phyloP scores from a whole-genome alignment of 805 yeast genomes.

The Metschnikowia koreensis region DNA sequence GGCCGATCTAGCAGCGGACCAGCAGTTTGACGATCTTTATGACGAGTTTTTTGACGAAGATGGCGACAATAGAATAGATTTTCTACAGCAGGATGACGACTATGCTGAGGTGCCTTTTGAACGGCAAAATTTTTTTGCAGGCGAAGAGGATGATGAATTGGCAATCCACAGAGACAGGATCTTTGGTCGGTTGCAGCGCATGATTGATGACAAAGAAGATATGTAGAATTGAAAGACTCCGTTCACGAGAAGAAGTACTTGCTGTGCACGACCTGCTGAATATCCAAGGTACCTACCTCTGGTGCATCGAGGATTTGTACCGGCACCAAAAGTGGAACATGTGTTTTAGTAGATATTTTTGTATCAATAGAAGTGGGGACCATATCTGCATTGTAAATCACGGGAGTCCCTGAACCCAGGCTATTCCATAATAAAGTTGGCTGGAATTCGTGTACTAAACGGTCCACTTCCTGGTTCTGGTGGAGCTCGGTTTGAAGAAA shows the following conservation, averaged over 20 bases:
- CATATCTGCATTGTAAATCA: slow-evolving; percentile 5
- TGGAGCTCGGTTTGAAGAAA: slow-evolving; percentile 12
- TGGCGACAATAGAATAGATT: slow-evolving; percentile 34
- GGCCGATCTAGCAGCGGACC: slow-evolving; percentile 17
- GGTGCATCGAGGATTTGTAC: slow-evolving; percentile 31
- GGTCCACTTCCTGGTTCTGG: slow-evolving; percentile 6
- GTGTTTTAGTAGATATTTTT: slow-evolving; percentile 8
- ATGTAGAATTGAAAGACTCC: neutral
- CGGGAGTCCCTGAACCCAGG: slow-evolving; percentile 1
- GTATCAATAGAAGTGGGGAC: neutral
- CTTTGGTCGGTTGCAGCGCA: slow-evolving; percentile 53
- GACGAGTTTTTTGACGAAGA: slow-evolving; percentile 30
- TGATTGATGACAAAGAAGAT: slow-evolving; percentile 43
- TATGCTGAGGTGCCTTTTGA: slow-evolving; percentile 20
- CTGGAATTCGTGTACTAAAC: slow-evolving; percentile 19
- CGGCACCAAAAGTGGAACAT: slow-evolving; percentile 30
- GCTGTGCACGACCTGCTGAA: slow-evolving; percentile 31
- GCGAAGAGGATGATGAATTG: slow-evolving; percentile 56
- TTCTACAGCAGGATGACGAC: slow-evolving; percentile 11
- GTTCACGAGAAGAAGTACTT: slow-evolving; percentile 36
- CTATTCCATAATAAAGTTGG: slow-evolving; percentile 25
- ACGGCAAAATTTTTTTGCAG: slow-evolving; percentile 55
- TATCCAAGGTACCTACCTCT: slow-evolving; percentile 31
- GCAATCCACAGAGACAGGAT: slow-evolving; percentile 65
- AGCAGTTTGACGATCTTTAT: slow-evolving; percentile 19